phyloP scores from a whole-genome alignment of 306 rosid species.

The Vigna reflexopilosa region DNA sequence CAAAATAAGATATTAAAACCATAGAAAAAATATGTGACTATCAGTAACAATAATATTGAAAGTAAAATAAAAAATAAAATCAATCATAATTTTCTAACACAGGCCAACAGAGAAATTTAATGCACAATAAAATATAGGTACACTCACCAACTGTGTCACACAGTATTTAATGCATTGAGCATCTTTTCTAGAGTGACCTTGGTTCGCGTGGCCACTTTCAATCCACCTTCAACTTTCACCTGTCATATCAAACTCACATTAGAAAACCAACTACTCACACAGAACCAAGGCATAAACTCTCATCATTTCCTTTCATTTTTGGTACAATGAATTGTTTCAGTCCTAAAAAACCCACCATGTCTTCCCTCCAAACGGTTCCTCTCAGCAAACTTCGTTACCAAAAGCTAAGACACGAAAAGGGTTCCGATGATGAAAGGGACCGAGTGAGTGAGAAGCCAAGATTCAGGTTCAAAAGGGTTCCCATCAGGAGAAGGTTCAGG shows the following conservation, averaged over 20 bases:
- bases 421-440: constrained; percentile 33
- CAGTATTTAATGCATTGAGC: constrained; percentile 54
- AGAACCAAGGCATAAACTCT: neutral
- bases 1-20: no score
- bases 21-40: no score
- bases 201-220: neutral
- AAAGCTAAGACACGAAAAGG: constrained; percentile 51
- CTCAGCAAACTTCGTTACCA: constrained; percentile 57
- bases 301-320: neutral
- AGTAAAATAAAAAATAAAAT: no score
- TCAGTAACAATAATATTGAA: no score
- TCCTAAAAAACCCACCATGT: constrained; percentile 36
- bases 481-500: constrained; percentile 61
- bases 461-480: constrained; percentile 56
- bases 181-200: constrained; percentile 30
- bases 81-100: no score
- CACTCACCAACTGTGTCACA: constrained; percentile 23
- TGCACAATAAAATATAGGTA: constrained; percentile 13
- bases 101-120: neutral
- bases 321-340: neutral
- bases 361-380: constrained; percentile 44
- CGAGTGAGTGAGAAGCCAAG: constrained; percentile 48
- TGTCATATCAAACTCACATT: neutral
- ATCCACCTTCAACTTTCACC: neutral
- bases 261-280: constrained; percentile 33